phyloP scores from a whole-genome alignment of 2,329 filamentous ascomycete genomes.

The Hymenoscyphus fructigenus region DNA sequence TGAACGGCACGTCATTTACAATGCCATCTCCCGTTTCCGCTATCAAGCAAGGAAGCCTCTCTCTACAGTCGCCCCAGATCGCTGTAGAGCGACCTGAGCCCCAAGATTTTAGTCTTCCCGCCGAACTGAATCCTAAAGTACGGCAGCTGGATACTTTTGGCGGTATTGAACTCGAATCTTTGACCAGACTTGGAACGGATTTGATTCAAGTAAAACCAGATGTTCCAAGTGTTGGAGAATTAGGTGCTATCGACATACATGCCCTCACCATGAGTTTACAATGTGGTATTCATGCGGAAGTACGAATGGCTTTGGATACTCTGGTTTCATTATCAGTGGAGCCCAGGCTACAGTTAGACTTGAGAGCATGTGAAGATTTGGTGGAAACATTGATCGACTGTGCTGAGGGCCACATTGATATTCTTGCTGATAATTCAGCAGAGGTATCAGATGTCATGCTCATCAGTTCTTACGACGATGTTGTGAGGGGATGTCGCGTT shows the following conservation, averaged over 20 bases:
- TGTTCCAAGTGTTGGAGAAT: slow-evolving; percentile 70
- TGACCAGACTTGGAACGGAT: slow-evolving; percentile 57
- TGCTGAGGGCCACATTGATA: slow-evolving; percentile 82
- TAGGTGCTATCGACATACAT: slow-evolving; percentile 87
- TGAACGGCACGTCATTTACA: slow-evolving; percentile 42
- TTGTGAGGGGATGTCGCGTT: slow-evolving; percentile 72
- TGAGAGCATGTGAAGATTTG: slow-evolving; percentile 81
- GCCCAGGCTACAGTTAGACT: slow-evolving; percentile 57
- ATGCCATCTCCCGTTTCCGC: slow-evolving; percentile 46
- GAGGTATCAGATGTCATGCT: slow-evolving; percentile 87
- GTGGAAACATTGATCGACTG: slow-evolving; percentile 87
- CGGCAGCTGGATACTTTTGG: slow-evolving; percentile 62
- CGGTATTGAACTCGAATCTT: slow-evolving; percentile 67
- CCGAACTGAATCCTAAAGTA: slow-evolving; percentile 54
- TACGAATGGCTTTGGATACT: slow-evolving; percentile 85
- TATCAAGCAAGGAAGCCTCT: slow-evolving; percentile 28
- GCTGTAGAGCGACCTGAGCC: slow-evolving; percentile 14
- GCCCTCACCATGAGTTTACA: slow-evolving; percentile 87
- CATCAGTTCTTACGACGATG: slow-evolving; percentile 82
- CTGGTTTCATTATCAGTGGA: slow-evolving; percentile 66
- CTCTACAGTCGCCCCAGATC: slow-evolving; percentile 31
- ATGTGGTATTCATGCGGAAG: slow-evolving; percentile 84
- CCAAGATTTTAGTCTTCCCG: slow-evolving; percentile 27
- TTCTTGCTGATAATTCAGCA: slow-evolving; percentile 78
- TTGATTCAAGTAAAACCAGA: slow-evolving; percentile 70